These are phyloP conservation scores for Baorangia bicolor DNA, from an alignment of 768 basidiomycete genomes.

Conservation along the genomic window DNA sequence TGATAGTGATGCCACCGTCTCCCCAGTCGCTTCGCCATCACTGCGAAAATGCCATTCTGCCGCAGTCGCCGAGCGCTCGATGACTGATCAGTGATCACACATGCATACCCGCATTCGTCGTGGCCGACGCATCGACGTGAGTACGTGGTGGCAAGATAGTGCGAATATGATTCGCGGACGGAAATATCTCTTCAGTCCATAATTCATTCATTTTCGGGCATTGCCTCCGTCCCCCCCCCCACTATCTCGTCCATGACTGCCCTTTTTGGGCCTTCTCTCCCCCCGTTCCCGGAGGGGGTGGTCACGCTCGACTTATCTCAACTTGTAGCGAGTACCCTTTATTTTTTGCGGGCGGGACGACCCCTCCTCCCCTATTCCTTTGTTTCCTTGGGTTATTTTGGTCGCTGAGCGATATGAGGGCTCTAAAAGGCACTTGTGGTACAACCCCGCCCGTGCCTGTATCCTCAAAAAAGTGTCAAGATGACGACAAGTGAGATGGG, in stretches of 20 bases:
- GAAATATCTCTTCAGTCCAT: slow-evolving; percentile 2
- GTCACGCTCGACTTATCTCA: not conserved
- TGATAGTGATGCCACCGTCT: not conserved
- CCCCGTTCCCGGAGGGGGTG: not conserved
- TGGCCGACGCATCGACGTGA: not conserved
- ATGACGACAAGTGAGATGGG: not conserved
- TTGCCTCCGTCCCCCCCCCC: not conserved
- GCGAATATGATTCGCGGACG: not conserved
- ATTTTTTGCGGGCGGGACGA: not conserved
- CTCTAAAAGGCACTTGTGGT: not conserved
- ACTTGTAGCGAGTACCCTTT: not conserved
- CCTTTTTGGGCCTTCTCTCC: slow-evolving; percentile 5
- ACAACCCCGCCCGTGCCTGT: not conserved
- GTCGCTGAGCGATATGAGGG: not conserved
- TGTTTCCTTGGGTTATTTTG: not conserved
- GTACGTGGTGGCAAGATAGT: not conserved
- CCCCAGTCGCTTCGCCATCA: not conserved
- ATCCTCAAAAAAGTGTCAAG: not conserved
- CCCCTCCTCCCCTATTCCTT: not conserved
- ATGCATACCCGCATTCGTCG: not conserved
- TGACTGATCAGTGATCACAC: not conserved
- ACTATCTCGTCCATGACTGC: not conserved
- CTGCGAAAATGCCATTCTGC: not conserved
- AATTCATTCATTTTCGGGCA: not conserved
- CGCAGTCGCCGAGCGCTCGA: not conserved